Conservation (phyloP, 1,139 yeast genomes). For the Sugiyamaella xylanicola region DNA sequence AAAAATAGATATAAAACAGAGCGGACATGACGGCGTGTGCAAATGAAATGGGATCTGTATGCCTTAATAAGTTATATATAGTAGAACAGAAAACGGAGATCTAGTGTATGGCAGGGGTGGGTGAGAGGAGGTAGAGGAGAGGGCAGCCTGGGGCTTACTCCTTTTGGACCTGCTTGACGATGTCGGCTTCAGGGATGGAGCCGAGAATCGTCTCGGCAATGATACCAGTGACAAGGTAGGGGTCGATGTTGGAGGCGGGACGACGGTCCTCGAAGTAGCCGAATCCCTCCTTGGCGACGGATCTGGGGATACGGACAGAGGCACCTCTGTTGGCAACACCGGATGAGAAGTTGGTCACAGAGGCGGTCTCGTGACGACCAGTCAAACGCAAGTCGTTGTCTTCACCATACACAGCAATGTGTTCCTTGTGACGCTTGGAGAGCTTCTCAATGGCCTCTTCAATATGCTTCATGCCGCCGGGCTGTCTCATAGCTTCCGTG, state of each 20-base stretch:
- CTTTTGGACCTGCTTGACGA: constrained; percentile 50
- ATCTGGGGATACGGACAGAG: constrained; percentile 96
- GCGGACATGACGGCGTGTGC: not conserved
- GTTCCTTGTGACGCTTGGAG: constrained; percentile 95
- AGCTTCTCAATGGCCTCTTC: constrained; percentile 91
- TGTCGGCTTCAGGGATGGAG: constrained; percentile 92
- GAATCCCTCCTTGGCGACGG: constrained; percentile 95
- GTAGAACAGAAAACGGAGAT: not conserved
- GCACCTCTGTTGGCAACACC: constrained; percentile 99
- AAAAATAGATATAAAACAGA: not conserved
- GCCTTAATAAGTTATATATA: not conserved
- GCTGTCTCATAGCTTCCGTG: constrained; percentile 83
- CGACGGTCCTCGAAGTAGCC: constrained; percentile 99
- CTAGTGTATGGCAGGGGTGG: not conserved
- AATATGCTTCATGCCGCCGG: constrained; percentile 95
- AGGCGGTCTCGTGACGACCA: constrained; percentile 98
- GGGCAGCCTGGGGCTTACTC: constrained; percentile 4
- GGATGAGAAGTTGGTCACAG: constrained; percentile 83
- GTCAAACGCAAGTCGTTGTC: constrained; percentile 95
- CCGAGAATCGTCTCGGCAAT: constrained; percentile 97
- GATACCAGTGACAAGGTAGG: constrained; percentile 97
- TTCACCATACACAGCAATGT: constrained; percentile 90
- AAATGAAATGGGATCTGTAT: not conserved
- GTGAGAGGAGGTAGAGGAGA: not conserved
- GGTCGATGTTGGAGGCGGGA: constrained; percentile 99